These are phyloP conservation scores for Psophocarpus tetragonolobus DNA, from an alignment of 306 rosid species.

Conservation along the genomic window DNA sequence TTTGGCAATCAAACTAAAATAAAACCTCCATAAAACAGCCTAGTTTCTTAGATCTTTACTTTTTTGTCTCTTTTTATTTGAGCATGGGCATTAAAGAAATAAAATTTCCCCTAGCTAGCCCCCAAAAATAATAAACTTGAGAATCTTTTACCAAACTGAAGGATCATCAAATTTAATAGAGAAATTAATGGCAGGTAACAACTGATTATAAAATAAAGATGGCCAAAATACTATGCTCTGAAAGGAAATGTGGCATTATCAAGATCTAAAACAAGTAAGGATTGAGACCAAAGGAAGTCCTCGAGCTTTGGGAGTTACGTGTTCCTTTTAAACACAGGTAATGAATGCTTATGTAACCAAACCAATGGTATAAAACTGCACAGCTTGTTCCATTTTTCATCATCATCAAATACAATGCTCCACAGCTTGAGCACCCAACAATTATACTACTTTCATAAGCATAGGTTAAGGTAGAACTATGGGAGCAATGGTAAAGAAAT, in stretches of 20 bases:
- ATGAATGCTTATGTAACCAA: not conserved
- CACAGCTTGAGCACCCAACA: not conserved
- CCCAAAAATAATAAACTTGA: not conserved
- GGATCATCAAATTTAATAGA: not conserved
- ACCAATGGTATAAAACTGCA: not conserved
- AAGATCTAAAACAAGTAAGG: not conserved
- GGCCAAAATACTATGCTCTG: not conserved
- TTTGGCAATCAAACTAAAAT: not conserved
- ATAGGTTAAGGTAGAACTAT: not conserved
- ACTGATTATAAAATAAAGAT: not conserved
- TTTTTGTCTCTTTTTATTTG: not conserved
- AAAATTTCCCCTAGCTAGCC: not conserved
- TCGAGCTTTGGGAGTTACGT: not conserved
- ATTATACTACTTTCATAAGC: not conserved
- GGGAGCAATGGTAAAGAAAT: not conserved
- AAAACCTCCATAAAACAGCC: not conserved
- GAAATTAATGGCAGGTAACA: not conserved
- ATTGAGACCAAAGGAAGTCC: not conserved
- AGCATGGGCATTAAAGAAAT: not conserved
- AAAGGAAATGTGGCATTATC: not conserved
- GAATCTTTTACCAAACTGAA: not conserved
- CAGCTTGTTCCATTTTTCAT: not conserved
- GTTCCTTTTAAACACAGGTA: not conserved
- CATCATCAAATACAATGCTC: not conserved
- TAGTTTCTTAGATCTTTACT: not conserved